A percentile compares a stretch with the other conserved stretches of the same genome.
Evolutionary conservation across 2,329 filamentous ascomycete species (phyloP).

Genomic region (Lanzia echinophila): DNA sequence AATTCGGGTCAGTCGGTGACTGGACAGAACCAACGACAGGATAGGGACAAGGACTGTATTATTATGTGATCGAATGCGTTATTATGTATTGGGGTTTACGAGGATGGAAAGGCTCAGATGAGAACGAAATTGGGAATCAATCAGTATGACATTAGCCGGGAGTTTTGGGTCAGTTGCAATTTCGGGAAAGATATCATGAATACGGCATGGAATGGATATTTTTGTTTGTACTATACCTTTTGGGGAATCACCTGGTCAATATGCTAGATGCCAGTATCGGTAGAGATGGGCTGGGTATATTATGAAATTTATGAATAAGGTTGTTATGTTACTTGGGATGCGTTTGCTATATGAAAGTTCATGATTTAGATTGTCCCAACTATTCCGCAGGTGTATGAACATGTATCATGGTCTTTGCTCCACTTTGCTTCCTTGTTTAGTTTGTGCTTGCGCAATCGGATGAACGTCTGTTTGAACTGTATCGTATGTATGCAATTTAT

Average conservation of each 20-base stretch:
- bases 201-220: not conserved
- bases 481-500: too few relatives aligned
- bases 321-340: not conserved
- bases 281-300: too few relatives aligned
- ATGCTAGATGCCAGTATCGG: too few relatives aligned
- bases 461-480: too few relatives aligned
- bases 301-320: too few relatives aligned
- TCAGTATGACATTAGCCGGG: not conserved
- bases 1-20: conserved; percentile 5
- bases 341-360: not conserved
- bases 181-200: not conserved
- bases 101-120: not conserved
- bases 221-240: not conserved
- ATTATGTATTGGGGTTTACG: not conserved
- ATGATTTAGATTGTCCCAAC: not conserved
- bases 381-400: not conserved
- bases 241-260: not conserved
- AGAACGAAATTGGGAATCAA: not conserved
- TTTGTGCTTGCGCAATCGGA: too few relatives aligned
- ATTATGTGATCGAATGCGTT: conserved; percentile 21
- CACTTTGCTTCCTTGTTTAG: too few relatives aligned
- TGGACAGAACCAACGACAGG: not conserved
- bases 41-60: conserved; percentile 23
- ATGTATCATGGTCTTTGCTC: too few relatives aligned
- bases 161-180: not conserved